These are phyloP conservation scores for Skeletonema grethae DNA, from an alignment of 108 stramenopile species.

Conservation along the genomic window DNA sequence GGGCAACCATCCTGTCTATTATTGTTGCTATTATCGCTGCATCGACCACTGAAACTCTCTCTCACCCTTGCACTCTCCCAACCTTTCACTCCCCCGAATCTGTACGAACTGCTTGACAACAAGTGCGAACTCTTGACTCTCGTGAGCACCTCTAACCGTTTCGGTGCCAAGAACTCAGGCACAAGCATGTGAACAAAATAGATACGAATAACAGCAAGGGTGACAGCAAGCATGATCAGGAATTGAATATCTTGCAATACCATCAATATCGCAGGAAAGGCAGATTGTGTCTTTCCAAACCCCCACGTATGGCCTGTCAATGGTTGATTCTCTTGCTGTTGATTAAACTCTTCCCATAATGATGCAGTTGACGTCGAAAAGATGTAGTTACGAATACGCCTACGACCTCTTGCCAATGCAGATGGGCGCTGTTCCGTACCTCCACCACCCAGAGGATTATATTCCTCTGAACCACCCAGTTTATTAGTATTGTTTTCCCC, in stretches of 20 bases:
- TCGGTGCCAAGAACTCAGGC: slow-evolving; percentile 54
- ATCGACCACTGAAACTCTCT: not conserved
- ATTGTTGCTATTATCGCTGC: slow-evolving; percentile 7
- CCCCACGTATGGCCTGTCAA: slow-evolving; percentile 17
- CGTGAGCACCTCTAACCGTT: slow-evolving; percentile 62
- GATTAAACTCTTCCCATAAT: slow-evolving; percentile 45
- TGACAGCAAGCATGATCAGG: slow-evolving; percentile 46
- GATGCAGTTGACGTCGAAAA: slow-evolving; percentile 28
- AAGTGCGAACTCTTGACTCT: slow-evolving; percentile 78
- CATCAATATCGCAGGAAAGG: slow-evolving; percentile 30
- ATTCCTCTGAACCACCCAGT: not conserved
- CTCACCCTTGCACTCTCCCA: slow-evolving; percentile 15
- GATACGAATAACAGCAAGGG: slow-evolving; percentile 66
- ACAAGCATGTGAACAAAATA: slow-evolving; percentile 70
- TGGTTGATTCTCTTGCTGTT: slow-evolving; percentile 8
- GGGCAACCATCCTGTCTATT: slow-evolving; percentile 9
- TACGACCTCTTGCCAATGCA: not conserved
- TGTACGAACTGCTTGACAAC: slow-evolving; percentile 59
- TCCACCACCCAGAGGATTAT: too few relatives aligned
- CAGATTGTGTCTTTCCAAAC: slow-evolving; percentile 13
- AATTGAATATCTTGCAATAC: slow-evolving; percentile 54
- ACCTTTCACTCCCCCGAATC: slow-evolving; percentile 33
- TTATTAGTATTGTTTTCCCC: not conserved
- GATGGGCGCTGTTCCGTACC: not conserved
- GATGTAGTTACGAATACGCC: slow-evolving; percentile 21